A percentile compares a stretch with the other conserved stretches of the same genome.
These are phyloP conservation scores for Zizania palustris DNA, from an alignment of 202 grass and related monocot species.

Conservation along the genomic window DNA sequence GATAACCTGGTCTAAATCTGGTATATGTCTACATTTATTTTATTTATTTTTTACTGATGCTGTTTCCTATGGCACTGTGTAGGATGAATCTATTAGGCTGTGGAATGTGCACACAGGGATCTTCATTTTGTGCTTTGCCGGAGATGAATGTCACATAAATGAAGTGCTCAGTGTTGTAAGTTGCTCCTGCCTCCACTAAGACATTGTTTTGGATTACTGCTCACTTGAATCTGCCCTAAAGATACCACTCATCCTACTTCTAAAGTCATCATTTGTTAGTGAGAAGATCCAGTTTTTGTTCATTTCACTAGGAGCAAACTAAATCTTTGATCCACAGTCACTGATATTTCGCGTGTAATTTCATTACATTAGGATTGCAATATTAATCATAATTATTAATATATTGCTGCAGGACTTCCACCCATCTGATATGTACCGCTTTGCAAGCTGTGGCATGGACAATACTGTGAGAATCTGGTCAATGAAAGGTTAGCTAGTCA, in stretches of 20 bases:
- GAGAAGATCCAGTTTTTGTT: constrained; percentile 3
- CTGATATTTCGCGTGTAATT: constrained; percentile 15
- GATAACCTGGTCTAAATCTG: constrained; percentile 1
- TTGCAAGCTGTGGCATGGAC: constrained; percentile 97
- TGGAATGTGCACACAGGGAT: constrained; percentile 99
- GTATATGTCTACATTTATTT: constrained; percentile 11
- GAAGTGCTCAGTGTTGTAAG: constrained; percentile 98
- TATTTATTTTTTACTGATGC: constrained; percentile 39
- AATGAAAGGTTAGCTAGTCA: constrained; percentile 74
- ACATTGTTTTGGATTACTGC: constrained; percentile 21
- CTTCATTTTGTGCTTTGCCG: constrained; percentile 89
- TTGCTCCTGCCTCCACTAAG: constrained; percentile 24
- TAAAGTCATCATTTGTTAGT: constrained; percentile 19
- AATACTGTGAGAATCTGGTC: constrained; percentile 97
- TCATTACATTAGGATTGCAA: not conserved
- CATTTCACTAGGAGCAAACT: constrained; percentile 2
- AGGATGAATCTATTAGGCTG: constrained; percentile 92
- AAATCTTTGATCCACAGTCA: constrained; percentile 3
- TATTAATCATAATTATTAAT: constrained; percentile 29
- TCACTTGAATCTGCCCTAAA: constrained; percentile 27
- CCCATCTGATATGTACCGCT: constrained; percentile 87
- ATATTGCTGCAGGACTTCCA: constrained; percentile 77
- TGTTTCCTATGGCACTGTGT: constrained; percentile 33
- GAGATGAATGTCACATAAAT: constrained; percentile 86
- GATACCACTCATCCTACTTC: not conserved